phyloP scores from a whole-genome alignment of 2,329 filamentous ascomycete species.

The Ophiocordyceps camponoti-floridani region DNA sequence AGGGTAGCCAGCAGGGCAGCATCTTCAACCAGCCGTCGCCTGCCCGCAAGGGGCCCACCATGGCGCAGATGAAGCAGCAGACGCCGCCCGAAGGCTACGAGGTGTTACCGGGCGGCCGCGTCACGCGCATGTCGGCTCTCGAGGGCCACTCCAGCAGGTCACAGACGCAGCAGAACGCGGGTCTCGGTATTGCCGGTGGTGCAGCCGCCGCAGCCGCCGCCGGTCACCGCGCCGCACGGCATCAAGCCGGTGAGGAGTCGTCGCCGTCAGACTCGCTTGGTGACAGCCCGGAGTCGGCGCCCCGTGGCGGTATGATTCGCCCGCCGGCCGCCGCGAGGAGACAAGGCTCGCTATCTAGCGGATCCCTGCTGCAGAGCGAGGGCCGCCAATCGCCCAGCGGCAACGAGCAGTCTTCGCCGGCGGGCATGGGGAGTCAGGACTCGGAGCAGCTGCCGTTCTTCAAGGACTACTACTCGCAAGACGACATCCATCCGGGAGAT shows the following conservation, averaged over 20 bases:
- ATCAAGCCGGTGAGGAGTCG: constrained; percentile 29
- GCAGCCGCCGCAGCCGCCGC: constrained; percentile 17
- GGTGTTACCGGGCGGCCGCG: constrained; percentile 68
- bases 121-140: constrained; percentile 88
- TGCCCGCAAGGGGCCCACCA: constrained; percentile 29
- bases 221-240: constrained; percentile 25
- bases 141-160: constrained; percentile 55
- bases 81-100: constrained; percentile 41
- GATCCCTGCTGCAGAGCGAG: constrained; percentile 53
- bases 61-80: constrained; percentile 17
- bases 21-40: constrained; percentile 85
- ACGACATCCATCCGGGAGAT: constrained; percentile 85
- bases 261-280: constrained; percentile 55
- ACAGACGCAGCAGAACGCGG: constrained; percentile 34
- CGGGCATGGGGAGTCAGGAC: constrained; percentile 69
- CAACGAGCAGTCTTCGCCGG: constrained; percentile 66
- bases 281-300: constrained; percentile 54
- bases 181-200: too few relatives aligned
- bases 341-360: constrained; percentile 78
- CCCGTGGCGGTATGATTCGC: constrained; percentile 32
- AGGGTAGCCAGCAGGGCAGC: constrained; percentile 46
- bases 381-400: constrained; percentile 58
- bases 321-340: constrained; percentile 47
- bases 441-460: constrained; percentile 93
- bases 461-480: constrained; percentile 96